Evolutionary conservation across 108 stramenopile species (phyloP).

Genomic region (Stephanodiscus triporus): DNA sequence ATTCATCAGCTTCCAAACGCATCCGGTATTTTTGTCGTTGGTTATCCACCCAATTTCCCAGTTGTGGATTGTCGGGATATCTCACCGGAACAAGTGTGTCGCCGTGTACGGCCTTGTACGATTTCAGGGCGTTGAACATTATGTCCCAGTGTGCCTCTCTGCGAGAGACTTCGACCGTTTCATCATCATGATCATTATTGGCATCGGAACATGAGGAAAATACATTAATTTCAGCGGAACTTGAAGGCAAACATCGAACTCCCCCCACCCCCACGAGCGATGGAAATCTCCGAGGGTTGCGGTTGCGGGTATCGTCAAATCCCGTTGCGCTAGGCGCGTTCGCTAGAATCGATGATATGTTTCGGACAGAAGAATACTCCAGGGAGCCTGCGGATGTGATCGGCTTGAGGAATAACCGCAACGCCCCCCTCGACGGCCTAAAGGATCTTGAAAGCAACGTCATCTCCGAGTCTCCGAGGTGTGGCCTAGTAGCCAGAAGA

Average conservation of each 20-base stretch:
- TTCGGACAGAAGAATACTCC: not conserved
- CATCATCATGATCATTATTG: not conserved
- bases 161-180: not conserved
- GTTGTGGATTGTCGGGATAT: conserved; percentile 42
- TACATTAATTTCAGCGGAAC: not conserved
- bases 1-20: conserved; percentile 23
- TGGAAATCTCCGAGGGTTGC: not conserved
- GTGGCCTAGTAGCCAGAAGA: too few relatives aligned
- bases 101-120: conserved; percentile 46
- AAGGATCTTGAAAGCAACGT: conserved; percentile 1
- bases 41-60: conserved; percentile 54
- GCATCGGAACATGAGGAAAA: not conserved
- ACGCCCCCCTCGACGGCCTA: not conserved
- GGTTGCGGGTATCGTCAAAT: not conserved
- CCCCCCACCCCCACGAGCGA: not conserved
- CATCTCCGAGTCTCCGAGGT: too few relatives aligned
- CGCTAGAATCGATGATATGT: not conserved
- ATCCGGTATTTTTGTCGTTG: conserved; percentile 47
- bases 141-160: conserved; percentile 35
- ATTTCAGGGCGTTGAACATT: conserved; percentile 36
- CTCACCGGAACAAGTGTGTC: conserved; percentile 48
- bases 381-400: not conserved
- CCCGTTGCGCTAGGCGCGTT: not conserved
- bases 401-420: not conserved
- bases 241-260: not conserved